These are phyloP conservation scores for Thyridium curvatum DNA, from an alignment of 2,329 filamentous ascomycete species.

Conservation along the genomic window DNA sequence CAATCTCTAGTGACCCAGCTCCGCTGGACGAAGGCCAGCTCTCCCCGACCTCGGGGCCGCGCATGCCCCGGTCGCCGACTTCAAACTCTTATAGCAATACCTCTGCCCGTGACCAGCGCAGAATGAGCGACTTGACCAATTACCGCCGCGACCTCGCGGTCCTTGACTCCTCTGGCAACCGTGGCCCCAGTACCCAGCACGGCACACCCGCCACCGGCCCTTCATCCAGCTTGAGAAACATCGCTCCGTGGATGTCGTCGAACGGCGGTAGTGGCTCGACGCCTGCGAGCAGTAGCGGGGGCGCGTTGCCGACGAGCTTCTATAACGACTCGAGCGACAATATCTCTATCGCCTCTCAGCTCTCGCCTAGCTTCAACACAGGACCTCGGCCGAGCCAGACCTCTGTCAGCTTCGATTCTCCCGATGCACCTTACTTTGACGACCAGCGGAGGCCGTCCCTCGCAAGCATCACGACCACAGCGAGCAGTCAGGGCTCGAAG, in stretches of 20 bases:
- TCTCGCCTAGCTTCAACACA: conserved; percentile 64
- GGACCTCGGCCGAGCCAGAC: conserved; percentile 34
- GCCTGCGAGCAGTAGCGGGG: conserved; percentile 21
- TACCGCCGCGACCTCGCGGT: conserved; percentile 68
- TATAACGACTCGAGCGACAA: conserved; percentile 73
- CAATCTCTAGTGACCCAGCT: conserved; percentile 6
- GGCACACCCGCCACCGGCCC: conserved; percentile 50
- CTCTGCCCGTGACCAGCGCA: conserved; percentile 45
- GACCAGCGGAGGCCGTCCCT: conserved; percentile 82
- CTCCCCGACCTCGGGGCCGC: conserved; percentile 41
- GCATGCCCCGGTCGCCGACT: conserved; percentile 34
- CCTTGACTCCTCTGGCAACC: conserved; percentile 53
- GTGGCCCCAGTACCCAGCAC: conserved; percentile 53
- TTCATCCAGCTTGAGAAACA: conserved; percentile 33
- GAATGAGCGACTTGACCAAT: conserved; percentile 57
- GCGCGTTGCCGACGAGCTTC: conserved; percentile 50
- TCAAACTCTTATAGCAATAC: conserved; percentile 33
- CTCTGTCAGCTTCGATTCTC: conserved; percentile 50
- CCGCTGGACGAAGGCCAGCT: conserved; percentile 31
- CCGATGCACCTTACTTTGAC: conserved; percentile 52
- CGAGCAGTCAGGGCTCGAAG: conserved; percentile 80
- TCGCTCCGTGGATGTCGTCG: conserved; percentile 52
- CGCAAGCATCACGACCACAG: conserved; percentile 74
- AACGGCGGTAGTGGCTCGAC: conserved; percentile 26
- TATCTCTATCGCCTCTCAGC: conserved; percentile 53